Percentiles rank a stretch among this genome's conserved stretches.
Evolutionary conservation across 2,329 filamentous ascomycete genomes (phyloP).

Genomic region (Neonectria coccinea): DNA sequence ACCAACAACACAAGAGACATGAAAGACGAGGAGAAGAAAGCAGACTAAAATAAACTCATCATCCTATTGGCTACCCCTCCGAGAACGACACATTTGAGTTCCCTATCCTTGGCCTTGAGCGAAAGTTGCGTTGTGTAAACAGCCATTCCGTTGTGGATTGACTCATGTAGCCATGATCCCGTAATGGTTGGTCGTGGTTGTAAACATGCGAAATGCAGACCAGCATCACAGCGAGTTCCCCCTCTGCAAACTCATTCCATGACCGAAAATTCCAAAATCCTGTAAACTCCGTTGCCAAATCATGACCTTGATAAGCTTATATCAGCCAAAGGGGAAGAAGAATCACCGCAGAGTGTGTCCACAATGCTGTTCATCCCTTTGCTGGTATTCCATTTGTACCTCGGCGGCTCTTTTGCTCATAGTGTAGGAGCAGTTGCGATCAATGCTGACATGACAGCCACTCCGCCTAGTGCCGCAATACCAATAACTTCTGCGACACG

Average conservation of each 20-base stretch:
- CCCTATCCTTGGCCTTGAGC: background rate
- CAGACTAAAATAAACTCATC: conserved; percentile 11
- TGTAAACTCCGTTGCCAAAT: conserved; percentile 35
- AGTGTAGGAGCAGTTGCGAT: conserved; percentile 53
- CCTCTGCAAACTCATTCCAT: conserved; percentile 5
- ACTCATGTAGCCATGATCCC: background rate
- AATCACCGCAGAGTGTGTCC: background rate
- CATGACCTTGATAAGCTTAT: conserved; percentile 2
- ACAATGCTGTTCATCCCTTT: background rate
- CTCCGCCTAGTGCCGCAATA: conserved; percentile 52
- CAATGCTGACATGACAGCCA: conserved; percentile 55
- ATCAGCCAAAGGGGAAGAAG: background rate
- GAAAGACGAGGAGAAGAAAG: conserved; percentile 9
- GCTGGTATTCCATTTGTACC: background rate
- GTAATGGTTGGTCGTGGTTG: background rate
- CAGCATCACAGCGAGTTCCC: background rate
- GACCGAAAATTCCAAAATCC: conserved; percentile 25
- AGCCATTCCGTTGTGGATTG: background rate
- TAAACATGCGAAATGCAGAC: conserved; percentile 8
- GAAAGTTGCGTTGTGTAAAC: background rate
- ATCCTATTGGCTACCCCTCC: conserved; percentile 4
- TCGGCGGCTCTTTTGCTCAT: conserved; percentile 20
- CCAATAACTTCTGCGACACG: conserved; percentile 52
- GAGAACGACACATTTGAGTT: background rate
- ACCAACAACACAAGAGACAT: conserved; percentile 9